Base-by-base conservation (phyloP, 768 basidiomycete species). In the Phylloporus arenicola region DNA sequence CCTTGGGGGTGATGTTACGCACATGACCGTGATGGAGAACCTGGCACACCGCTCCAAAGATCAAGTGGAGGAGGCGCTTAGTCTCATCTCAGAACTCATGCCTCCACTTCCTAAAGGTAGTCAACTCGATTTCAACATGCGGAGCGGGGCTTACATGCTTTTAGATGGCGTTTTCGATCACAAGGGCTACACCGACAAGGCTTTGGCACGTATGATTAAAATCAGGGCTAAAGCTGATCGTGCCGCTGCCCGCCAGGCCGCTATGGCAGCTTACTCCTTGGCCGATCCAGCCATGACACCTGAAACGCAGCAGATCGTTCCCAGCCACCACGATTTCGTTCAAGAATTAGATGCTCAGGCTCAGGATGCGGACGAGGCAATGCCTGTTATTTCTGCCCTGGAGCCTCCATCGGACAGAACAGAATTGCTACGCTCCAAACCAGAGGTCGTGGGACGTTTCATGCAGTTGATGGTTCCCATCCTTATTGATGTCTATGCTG, bases 11-110 rank as follows among this genome's bases (percentile, higher is more conserved):
- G n/a, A n/a, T n/a, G 70, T 94, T 4, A 92, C 91, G 16, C 94
- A 97, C 64, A 93, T 98, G 91, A 87, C 92, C 7, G 92, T 99
- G 24, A 91, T 97, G 84, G 91, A 98, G 70, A 98, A 95, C 66
- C 73, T 99, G 40, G 92, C 92, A 1, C 93, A 97, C 67, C 79
- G 93, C 25, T 89, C 96, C 4, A 98, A 98, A 70, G 96, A 99
- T 52, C 94, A 97, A 65, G 82, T 98, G 6, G 94, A 97, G 69
- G 96, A 99, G 69, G 84, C 90, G 0, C 73, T 99, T 33, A 86
- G 86, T 54, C 77, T 98, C 34, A 75, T 95, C 30, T 88, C 88
- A 20, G 96, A 99, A 65, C 72, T 99, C 13, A 80, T 99, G 68
- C 96, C 96, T 1, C 92, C 96, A 9, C 69, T 94, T 34, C 90